Evolutionary conservation across 805 yeast genomes (phyloP), one percentile per base, ranked within the genome.

Genomic region (Pichia eremophila): DNA sequence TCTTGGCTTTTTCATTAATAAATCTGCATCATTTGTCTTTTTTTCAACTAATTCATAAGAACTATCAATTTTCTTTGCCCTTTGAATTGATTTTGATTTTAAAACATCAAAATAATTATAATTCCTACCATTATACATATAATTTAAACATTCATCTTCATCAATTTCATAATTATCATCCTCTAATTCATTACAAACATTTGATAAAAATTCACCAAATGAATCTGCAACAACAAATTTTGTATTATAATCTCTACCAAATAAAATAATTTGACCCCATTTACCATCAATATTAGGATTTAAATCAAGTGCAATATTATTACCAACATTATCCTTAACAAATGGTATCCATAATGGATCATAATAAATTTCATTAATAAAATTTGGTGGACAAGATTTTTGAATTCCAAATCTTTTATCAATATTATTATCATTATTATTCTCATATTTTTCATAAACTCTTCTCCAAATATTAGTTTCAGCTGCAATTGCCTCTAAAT

Each of bases 221-320:
- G 83, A 84, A 44, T 79, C 78, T 18, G 97, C 95, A 47, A 93
- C 71, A 37, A 85, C 90, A 64, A 77, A 88, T 63, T 91, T 91
- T 37, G 85, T 79, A 68, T 91, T 98, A 61, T 81, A 91, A 54
- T 91, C 98, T 60, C 97, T 81, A 38, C 99, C 99, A 64, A 86
- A 91, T 46, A 90, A 61, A 52, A 91, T 91, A 18, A 93, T 83
- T 68, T 91, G 99, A 37, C 98, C 99, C 77, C 85, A 80, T 49
- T 71, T 73, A 41, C 96, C 96, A 28, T 68, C 67, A 10, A 81
- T 75, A 8, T 88, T 96, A 1, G 93, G 91, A 3, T 86, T 81
- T 50, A 91, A 73, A 67, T 91, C 99, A 15, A 93, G 71, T 45
- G 89, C 99, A 53, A 91, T 81, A 64, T 89, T 90, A 68, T 91